A percentile compares a stretch with the other conserved stretches of the same genome.
These are phyloP conservation scores for Elaeagnus macrophylla DNA, from an alignment of 306 rosid genomes.

Conservation along the genomic window DNA sequence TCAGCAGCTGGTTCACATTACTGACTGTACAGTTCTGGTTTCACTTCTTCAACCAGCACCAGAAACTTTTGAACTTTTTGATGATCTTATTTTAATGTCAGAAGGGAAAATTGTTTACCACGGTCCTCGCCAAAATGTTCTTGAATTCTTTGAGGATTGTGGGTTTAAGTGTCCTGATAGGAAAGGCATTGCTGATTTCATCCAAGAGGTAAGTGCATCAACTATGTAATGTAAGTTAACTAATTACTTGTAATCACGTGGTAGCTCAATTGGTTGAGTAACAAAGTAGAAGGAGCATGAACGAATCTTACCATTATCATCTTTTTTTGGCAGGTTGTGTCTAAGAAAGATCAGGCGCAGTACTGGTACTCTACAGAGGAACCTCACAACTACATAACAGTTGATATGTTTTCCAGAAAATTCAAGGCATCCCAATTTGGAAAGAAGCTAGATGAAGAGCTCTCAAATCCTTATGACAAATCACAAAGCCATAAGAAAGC, in stretches of 20 bases:
- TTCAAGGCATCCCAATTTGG: constrained; percentile 52
- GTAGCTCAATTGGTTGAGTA: too few relatives aligned
- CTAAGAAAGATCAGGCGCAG: constrained; percentile 70
- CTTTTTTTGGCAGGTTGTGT: constrained; percentile 41
- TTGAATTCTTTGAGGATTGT: constrained; percentile 54
- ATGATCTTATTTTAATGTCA: constrained; percentile 66
- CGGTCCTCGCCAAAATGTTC: constrained; percentile 47
- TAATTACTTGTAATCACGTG: too few relatives aligned
- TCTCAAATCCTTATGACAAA: constrained; percentile 47
- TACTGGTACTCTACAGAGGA: constrained; percentile 47
- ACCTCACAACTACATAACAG: constrained; percentile 54
- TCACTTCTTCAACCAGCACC: constrained; percentile 93
- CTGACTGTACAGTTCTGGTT: constrained; percentile 59
- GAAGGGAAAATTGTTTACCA: constrained; percentile 75
- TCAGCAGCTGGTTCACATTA: constrained; percentile 63
- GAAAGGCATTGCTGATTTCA: constrained; percentile 85
- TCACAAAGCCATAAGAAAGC: constrained; percentile 41
- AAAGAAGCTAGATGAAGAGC: constrained; percentile 40
- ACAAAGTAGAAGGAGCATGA: too few relatives aligned
- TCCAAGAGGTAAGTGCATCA: constrained; percentile 50
- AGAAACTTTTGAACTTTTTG: constrained; percentile 69
- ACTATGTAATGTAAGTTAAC: not conserved
- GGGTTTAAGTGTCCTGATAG: constrained; percentile 84
- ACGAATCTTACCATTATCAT: too few relatives aligned
- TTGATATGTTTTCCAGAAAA: constrained; percentile 41